Evolutionary conservation across 1,284 basidiomycete species (phyloP).

Genomic region (Trametes pubescens): DNA sequence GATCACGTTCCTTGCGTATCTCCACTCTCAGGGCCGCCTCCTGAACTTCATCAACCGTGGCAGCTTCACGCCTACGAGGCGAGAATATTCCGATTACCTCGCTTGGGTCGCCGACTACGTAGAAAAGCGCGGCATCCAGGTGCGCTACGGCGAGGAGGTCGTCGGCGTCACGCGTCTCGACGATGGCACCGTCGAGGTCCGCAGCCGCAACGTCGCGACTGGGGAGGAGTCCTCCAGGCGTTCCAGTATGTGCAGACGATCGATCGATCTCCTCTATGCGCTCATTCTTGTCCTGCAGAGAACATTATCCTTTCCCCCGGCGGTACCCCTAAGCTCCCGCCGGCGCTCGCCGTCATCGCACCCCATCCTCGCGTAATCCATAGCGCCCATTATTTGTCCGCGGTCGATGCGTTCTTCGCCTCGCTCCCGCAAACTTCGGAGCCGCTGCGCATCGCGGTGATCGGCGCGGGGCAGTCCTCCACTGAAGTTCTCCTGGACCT

Average conservation of each 20-base stretch:
- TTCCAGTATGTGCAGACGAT: slow-evolving; percentile 48
- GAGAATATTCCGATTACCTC: slow-evolving; percentile 65
- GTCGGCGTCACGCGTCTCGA: slow-evolving; percentile 48
- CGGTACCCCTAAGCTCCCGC: slow-evolving; percentile 55
- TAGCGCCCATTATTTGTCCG: slow-evolving; percentile 54
- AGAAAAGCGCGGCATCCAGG: slow-evolving; percentile 51
- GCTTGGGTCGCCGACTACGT: slow-evolving; percentile 60
- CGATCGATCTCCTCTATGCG: slow-evolving; percentile 21
- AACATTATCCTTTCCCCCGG: slow-evolving; percentile 62
- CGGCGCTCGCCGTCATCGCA: slow-evolving; percentile 45
- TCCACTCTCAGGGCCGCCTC: slow-evolving; percentile 60
- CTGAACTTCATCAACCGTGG: slow-evolving; percentile 52
- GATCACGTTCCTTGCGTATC: slow-evolving; percentile 65
- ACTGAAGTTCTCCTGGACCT: slow-evolving; percentile 63
- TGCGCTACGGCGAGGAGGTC: slow-evolving; percentile 60
- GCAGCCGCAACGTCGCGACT: slow-evolving; percentile 46
- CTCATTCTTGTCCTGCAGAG: slow-evolving; percentile 39
- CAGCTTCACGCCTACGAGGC: slow-evolving; percentile 46
- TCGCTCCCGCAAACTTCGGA: slow-evolving; percentile 35
- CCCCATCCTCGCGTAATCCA: slow-evolving; percentile 52
- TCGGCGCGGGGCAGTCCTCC: slow-evolving; percentile 64
- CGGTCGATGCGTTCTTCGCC: slow-evolving; percentile 48
- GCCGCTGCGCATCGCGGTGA: slow-evolving; percentile 56
- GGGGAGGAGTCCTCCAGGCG: slow-evolving; percentile 46
- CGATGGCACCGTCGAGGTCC: slow-evolving; percentile 49